Evolutionary conservation across 208 protist species (phyloP).

Genomic region (Wallacemonas sp.): DNA sequence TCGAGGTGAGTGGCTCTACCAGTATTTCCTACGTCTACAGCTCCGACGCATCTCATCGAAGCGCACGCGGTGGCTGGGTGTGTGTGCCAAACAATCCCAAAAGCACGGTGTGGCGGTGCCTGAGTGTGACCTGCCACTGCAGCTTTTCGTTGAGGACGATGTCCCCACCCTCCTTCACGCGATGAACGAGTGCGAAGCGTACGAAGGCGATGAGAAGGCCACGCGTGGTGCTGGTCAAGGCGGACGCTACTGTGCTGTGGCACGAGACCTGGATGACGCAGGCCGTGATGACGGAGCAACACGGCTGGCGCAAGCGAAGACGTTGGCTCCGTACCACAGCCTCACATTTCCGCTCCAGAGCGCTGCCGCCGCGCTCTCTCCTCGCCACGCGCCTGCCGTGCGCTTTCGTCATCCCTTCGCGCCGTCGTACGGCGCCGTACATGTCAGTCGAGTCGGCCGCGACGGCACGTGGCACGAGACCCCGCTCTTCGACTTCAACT

Average conservation of each 20-base stretch:
- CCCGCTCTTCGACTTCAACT: too few species aligned
- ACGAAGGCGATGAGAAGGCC: neutral
- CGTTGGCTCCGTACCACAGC: too few species aligned
- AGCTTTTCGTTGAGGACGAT: conserved; percentile 4
- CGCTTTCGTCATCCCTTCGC: conserved; percentile 58
- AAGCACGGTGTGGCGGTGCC: neutral
- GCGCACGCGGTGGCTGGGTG: neutral
- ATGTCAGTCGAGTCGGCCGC: neutral
- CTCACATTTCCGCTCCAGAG: too few species aligned
- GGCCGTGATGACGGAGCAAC: too few species aligned
- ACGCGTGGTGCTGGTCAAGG: too few species aligned
- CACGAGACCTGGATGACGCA: too few species aligned
- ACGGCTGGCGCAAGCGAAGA: too few species aligned
- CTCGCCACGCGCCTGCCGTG: conserved; percentile 28
- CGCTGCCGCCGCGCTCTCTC: conserved; percentile 24
- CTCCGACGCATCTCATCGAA: neutral
- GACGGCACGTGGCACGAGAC: neutral
- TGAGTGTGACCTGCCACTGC: neutral
- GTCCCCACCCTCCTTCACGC: neutral
- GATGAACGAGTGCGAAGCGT: neutral
- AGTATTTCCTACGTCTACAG: conserved; percentile 12
- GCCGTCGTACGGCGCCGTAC: conserved; percentile 51
- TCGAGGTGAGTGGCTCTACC: neutral
- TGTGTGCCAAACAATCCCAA: neutral
- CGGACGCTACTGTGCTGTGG: too few species aligned